Evolutionary conservation across 495 filamentous ascomycete genomes (phyloP).

Genomic region (Hypoxylon cercidicola): DNA sequence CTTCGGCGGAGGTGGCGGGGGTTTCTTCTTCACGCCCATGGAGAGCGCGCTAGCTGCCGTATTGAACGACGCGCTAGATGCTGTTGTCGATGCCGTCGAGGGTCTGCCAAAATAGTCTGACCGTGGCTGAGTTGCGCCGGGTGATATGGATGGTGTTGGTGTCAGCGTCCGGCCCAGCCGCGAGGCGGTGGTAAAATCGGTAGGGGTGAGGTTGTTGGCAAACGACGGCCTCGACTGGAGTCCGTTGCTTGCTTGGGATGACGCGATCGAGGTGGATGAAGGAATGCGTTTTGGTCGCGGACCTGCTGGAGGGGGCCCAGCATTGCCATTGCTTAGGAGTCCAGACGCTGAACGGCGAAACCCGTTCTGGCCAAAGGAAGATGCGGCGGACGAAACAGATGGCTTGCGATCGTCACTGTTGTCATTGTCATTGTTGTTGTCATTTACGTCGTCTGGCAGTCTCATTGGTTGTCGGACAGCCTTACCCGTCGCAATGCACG

Average conservation of each 20-base stretch:
- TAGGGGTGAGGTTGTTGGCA: slow-evolving; percentile 50
- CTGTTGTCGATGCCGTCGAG: slow-evolving; percentile 48
- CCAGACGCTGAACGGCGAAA: slow-evolving; percentile 48
- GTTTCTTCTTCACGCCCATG: slow-evolving; percentile 53
- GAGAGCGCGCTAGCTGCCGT: slow-evolving; percentile 41
- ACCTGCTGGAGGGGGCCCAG: slow-evolving; percentile 27
- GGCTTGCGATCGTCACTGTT: slow-evolving; percentile 20
- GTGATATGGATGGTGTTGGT: slow-evolving; percentile 37
- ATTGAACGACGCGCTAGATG: slow-evolving; percentile 48
- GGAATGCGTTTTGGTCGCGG: slow-evolving; percentile 54
- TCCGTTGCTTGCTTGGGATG: slow-evolving; percentile 42
- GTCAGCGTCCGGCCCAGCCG: slow-evolving; percentile 42
- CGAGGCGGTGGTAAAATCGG: slow-evolving; percentile 59
- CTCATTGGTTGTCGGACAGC: slow-evolving; percentile 72
- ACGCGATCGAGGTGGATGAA: slow-evolving; percentile 43
- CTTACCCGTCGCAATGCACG: slow-evolving; percentile 77
- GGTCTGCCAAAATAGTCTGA: slow-evolving; percentile 65
- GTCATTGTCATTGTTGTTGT: slow-evolving; percentile 9
- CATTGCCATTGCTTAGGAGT: slow-evolving; percentile 44
- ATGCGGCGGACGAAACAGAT: slow-evolving; percentile 24
- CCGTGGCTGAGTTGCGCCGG: slow-evolving; percentile 42
- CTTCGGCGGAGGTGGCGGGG: slow-evolving; percentile 70
- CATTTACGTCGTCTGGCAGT: slow-evolving; percentile 42
- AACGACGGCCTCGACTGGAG: slow-evolving; percentile 27
- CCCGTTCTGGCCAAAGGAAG: slow-evolving; percentile 32